A percentile compares a stretch with the other conserved stretches of the same genome.
These are phyloP conservation scores for Candida khao-thaluensis DNA, from an alignment of 805 yeast species.

Conservation along the genomic window DNA sequence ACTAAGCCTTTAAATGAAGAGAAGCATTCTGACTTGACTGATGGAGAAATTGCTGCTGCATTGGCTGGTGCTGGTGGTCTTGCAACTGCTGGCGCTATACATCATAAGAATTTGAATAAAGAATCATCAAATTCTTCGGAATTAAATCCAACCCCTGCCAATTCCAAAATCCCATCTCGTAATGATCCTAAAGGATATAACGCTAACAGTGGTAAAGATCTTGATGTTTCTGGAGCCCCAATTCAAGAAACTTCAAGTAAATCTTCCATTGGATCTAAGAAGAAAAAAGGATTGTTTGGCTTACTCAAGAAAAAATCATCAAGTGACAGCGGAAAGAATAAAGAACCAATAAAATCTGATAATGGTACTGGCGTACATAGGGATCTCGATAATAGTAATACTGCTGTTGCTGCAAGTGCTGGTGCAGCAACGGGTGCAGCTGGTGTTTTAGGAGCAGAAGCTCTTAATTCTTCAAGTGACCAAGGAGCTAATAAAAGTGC, in stretches of 20 bases:
- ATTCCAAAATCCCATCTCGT: slow-evolving; percentile 4
- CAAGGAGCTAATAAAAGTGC: not conserved
- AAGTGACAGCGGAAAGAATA: not conserved
- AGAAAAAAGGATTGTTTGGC: slow-evolving; percentile 5
- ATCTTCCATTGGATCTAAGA: slow-evolving; percentile 1
- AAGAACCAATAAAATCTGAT: no score
- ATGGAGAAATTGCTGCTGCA: not conserved
- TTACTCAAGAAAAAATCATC: slow-evolving; percentile 4
- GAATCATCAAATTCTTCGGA: slow-evolving; percentile 1
- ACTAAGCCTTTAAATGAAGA: slow-evolving; percentile 8
- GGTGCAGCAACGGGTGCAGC: slow-evolving; percentile 7
- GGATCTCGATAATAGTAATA: slow-evolving; percentile 3
- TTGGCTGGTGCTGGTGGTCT: not conserved
- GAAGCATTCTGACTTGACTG: not conserved
- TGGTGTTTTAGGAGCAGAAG: slow-evolving; percentile 1
- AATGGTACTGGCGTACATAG: slow-evolving; percentile 5
- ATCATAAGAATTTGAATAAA: not conserved
- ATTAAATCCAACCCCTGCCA: slow-evolving; percentile 9
- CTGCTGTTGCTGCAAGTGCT: slow-evolving; percentile 7
- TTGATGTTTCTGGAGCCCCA: not conserved
- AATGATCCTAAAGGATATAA: slow-evolving; percentile 5
- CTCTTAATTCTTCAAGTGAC: no score
- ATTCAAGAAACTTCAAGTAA: not conserved
- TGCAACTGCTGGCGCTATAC: not conserved
- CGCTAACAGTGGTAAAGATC: slow-evolving; percentile 1